Conservation (phyloP, 768 basidiomycete species). For the Heimioporus sp. region DNA sequence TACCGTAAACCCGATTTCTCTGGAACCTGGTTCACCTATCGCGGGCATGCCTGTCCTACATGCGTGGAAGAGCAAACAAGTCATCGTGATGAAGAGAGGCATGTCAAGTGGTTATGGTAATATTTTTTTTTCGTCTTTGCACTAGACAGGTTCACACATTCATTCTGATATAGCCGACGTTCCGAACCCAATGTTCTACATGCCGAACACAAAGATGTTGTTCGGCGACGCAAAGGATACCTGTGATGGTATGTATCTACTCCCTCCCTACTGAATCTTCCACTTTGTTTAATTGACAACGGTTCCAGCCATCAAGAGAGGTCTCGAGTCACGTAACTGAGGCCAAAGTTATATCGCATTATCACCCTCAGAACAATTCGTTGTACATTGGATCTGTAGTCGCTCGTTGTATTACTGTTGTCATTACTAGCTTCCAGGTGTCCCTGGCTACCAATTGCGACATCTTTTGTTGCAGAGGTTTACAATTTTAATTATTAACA, state of each 20-base stretch:
- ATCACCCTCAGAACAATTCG: neutral
- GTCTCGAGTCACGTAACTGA: constrained; percentile 42
- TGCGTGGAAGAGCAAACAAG: constrained; percentile 92
- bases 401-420: constrained; percentile 16
- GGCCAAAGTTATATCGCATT: neutral
- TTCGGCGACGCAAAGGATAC: constrained; percentile 92
- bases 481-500: constrained; percentile 8
- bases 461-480: neutral
- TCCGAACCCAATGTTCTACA: constrained; percentile 93
- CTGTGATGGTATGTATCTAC: constrained; percentile 63
- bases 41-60: constrained; percentile 92
- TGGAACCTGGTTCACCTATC: constrained; percentile 84
- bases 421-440: neutral
- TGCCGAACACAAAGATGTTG: constrained; percentile 86
- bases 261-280: neutral
- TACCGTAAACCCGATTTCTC: constrained; percentile 87
- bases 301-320: constrained; percentile 54
- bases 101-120: constrained; percentile 89
- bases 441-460: neutral
- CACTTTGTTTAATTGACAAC: neutral
- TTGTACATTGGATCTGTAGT: constrained; percentile 17
- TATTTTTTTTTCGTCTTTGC: constrained; percentile 28
- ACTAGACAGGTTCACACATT: neutral
- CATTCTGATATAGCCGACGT: constrained; percentile 62
- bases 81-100: constrained; percentile 90